Evolutionary conservation across 306 rosid genomes (phyloP), one percentile per base, ranked within the genome.

Genomic region (Pterocarpus santalinus): DNA sequence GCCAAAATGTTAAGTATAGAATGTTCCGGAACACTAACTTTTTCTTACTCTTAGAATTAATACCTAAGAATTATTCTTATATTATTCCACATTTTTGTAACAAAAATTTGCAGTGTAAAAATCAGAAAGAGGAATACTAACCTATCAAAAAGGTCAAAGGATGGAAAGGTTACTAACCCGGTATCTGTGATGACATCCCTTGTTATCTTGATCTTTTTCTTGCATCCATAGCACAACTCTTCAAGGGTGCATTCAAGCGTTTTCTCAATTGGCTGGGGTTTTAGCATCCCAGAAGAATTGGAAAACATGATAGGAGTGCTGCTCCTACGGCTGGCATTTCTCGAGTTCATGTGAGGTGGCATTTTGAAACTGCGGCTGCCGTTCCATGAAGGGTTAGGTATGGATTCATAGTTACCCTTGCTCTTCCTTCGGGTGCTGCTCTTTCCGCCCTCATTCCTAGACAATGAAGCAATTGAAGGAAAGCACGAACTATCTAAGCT

Each of bases 151-250:
- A 43, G 47, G 47, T 43, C 10, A 43, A 47, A 10, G 8, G 49
- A 72, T 9, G 33, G 30, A 14, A 52, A 11, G 46, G 52, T 36
- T 14, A 84, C 94, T 1, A 77, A 95, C 99, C 99, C 91, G n/a
- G 69, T 70, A 69, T 64, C 66, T 7, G 81, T 62, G 58, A 90
- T 67, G 46, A 90, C 79, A 0, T 88, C 90, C 82, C 97, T 89
- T 14, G 94, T 84, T 86, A 92, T 79, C 85, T 62, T 93, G 85
- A 93, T 68, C 38, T 86, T 85, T 90, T 88, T 96, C 56, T 60
- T 78, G 94, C 98, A 89, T 52, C 98, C 99, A 68, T 79, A 90
- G 72, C 93, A 92, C 80, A 96, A 78, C 61, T 96, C 98, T 85
- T 96, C 94, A 4, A 96, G 91, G 36, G 97, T 86, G 86, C 99